Evolutionary conservation across 202 grass and related monocot species (phyloP), one percentile per base, ranked within the genome.

Genomic region (Cymbopogon flexuosus): DNA sequence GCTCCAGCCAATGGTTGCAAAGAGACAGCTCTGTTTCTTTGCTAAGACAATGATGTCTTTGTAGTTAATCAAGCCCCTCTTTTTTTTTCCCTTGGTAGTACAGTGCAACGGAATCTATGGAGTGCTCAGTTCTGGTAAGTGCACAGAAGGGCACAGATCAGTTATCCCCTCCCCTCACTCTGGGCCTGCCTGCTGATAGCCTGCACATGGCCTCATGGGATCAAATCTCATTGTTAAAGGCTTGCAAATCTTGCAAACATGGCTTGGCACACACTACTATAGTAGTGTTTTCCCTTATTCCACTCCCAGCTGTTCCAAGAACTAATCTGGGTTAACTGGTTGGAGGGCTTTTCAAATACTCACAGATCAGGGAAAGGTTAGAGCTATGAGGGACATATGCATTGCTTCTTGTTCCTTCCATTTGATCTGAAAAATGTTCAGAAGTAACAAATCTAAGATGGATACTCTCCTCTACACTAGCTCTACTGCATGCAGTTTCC

Each of bases 191-290:
- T 16, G 22, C 69, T 83, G 85, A 83, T 65, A 79, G 59, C 9
- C 19, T 83, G 56, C 85, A 83, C 85, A 83, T 78, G 73, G 74
- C 47, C 41, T 67, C 19, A 52, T 73, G 36, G 23, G 80, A 83
- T 87, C 66, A 87, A 87, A 87, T 87, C 80, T 76, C 29, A 15
- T 79, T 73, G 68, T 87, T 83, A 87, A 87, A 66, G 47, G n/a
- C 73, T 67, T 83, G 66, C 60, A 83, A 68, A 79, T 87, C 85
- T 78, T 83, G 85, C 66, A 87, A 78, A 67, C 74, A 87, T 73
- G 85, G 60, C 74, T 83, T 79, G 46, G 34, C 73, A 72, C 72
- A 37, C 73, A 41, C 24, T 29, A 72, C 65, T 46, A 66, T 78
- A 83, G 63, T 77, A n/a, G n/a, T n/a, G 73, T 47, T 45, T 27